Conservation (phyloP, 129 eudicot species). For the Flaveria sonorensis region DNA sequence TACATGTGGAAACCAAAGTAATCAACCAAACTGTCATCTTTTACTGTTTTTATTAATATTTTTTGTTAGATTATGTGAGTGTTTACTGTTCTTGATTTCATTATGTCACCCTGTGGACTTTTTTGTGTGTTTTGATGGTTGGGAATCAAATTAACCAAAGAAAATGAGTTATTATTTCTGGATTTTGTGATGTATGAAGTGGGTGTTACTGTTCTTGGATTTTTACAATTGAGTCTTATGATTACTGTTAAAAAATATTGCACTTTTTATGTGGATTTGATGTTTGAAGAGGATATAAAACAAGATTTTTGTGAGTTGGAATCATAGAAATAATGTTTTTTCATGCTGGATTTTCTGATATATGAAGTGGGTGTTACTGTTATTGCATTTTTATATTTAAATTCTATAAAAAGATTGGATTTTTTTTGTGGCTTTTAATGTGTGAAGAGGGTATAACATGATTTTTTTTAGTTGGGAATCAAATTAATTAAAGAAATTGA, state of each 20-base stretch:
- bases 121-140: conserved; percentile 1
- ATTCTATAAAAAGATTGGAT: neutral
- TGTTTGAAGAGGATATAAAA: neutral
- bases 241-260: neutral
- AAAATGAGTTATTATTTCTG: conserved; percentile 15
- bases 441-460: neutral
- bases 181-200: conserved; percentile 18
- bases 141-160: conserved; percentile 7
- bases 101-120: neutral
- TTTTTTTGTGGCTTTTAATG: conserved; percentile 17
- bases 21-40: neutral
- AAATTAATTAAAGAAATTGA: conserved; percentile 8
- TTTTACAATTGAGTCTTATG: neutral
- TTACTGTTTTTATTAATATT: neutral
- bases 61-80: conserved; percentile 12
- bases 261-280: conserved; percentile 1
- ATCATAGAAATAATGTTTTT: neutral
- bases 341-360: conserved; percentile 4
- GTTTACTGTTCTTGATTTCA: neutral
- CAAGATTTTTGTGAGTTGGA: neutral
- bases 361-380: conserved; percentile 26
- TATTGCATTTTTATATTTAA: neutral
- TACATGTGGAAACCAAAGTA: neutral
- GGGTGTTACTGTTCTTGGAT: conserved; percentile 23
- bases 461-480: conserved; percentile 11